These are phyloP conservation scores for Spongiforma sp. DNA, from an alignment of 1,284 basidiomycete species.

Conservation along the genomic window DNA sequence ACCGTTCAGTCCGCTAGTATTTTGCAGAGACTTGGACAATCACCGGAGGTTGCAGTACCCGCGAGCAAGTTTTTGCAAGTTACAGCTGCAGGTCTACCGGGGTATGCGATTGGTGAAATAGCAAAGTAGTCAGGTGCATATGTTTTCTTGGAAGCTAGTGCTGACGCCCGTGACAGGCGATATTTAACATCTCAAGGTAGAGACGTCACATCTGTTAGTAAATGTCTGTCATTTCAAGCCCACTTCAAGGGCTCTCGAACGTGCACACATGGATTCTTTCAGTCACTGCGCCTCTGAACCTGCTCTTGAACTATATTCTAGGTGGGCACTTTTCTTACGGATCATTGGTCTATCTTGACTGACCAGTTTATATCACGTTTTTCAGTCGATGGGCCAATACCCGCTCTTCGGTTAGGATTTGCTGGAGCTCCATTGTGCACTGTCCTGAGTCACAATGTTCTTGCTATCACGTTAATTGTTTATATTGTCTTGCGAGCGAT, in stretches of 20 bases:
- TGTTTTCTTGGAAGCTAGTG: neutral
- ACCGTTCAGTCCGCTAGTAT: slow-evolving; percentile 22
- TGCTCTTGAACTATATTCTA: slow-evolving; percentile 34
- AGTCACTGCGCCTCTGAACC: slow-evolving; percentile 29
- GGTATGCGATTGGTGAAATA: slow-evolving; percentile 36
- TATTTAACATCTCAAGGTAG: slow-evolving; percentile 34
- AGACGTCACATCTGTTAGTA: neutral
- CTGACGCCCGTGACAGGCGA: slow-evolving; percentile 21
- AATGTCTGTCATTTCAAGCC: neutral
- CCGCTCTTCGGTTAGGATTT: slow-evolving; percentile 33
- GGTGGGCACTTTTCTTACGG: slow-evolving; percentile 15
- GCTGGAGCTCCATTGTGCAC: slow-evolving; percentile 33
- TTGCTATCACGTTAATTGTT: slow-evolving; percentile 23
- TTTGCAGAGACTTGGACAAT: slow-evolving; percentile 30
- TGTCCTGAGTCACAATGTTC: slow-evolving; percentile 33
- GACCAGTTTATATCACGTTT: neutral
- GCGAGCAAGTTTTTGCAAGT: slow-evolving; percentile 32
- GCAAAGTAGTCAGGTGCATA: slow-evolving; percentile 24
- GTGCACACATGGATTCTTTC: slow-evolving; percentile 31
- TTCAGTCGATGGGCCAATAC: slow-evolving; percentile 32
- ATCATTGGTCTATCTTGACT: neutral
- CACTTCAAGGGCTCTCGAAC: slow-evolving; percentile 22
- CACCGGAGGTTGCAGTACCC: slow-evolving; percentile 20
- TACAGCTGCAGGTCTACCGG: slow-evolving; percentile 30
- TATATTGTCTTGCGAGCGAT: slow-evolving; percentile 30